phyloP scores from a whole-genome alignment of 805 yeast species.

The Ogataea pignaliae region DNA sequence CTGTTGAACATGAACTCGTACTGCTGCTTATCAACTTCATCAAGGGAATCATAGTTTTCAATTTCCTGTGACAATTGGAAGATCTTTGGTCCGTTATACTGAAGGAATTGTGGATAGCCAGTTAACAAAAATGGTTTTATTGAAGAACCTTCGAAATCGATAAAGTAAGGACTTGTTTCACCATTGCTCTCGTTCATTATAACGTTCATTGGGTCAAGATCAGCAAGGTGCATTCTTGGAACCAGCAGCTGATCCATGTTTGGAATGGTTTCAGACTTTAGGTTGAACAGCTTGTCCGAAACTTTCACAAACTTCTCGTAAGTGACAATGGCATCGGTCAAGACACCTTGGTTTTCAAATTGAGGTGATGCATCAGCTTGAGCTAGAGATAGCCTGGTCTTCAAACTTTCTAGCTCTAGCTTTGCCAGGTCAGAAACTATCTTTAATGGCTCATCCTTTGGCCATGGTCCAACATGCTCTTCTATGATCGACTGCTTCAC shows the following conservation, averaged over 20 bases:
- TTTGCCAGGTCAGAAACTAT: conserved; percentile 60
- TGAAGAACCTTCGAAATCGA: conserved; percentile 80
- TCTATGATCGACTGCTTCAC: conserved; percentile 47
- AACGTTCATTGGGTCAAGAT: conserved; percentile 87
- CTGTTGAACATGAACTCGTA: conserved; percentile 82
- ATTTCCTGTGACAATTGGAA: conserved; percentile 72
- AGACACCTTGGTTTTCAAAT: conserved; percentile 37
- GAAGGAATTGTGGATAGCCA: conserved; percentile 76
- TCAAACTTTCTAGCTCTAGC: conserved; percentile 60
- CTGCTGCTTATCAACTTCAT: conserved; percentile 71
- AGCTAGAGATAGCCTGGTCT: conserved; percentile 47
- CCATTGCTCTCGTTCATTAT: conserved; percentile 42
- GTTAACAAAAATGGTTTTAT: conserved; percentile 80
- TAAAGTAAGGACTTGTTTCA: conserved; percentile 32
- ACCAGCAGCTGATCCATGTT: conserved; percentile 57
- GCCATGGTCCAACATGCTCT: conserved; percentile 76
- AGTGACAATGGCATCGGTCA: conserved; percentile 51
- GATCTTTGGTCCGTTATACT: conserved; percentile 85
- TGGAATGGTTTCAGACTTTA: conserved; percentile 51
- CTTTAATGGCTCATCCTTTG: conserved; percentile 49
- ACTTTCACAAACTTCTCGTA: conserved; percentile 56
- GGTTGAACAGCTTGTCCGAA: conserved; percentile 56
- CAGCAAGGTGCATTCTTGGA: conserved; percentile 76
- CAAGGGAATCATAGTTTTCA: conserved; percentile 61
- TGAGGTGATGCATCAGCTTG: conserved; percentile 49